Evolutionary conservation across 768 basidiomycete species (phyloP).

Genomic region (Mycena floridula): DNA sequence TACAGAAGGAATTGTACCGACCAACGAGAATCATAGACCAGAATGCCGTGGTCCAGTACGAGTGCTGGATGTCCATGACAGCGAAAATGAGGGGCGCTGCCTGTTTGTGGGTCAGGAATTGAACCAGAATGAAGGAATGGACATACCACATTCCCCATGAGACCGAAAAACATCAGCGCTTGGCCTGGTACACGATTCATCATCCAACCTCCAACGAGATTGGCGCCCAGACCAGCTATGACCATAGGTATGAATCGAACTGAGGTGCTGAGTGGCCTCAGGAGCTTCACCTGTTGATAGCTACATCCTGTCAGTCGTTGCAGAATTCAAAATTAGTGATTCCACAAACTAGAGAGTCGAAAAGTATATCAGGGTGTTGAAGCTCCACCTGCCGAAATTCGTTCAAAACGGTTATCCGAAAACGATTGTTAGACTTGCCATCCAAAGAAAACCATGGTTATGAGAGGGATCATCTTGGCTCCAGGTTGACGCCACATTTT

Average conservation of each 20-base stretch:
- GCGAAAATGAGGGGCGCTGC: conserved; percentile 24
- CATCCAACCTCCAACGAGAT: conserved; percentile 13
- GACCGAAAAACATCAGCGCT: conserved; percentile 19
- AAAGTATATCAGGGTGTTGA: conserved; percentile 22
- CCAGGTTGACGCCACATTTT: conserved; percentile 21
- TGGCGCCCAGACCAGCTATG: conserved; percentile 18
- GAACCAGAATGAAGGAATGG: background rate
- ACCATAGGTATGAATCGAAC: conserved; percentile 27
- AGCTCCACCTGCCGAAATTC: conserved; percentile 15
- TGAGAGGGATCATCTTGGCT: conserved; percentile 18
- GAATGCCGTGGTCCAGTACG: conserved; percentile 28
- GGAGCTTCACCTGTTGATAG: conserved; percentile 24
- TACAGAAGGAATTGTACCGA: conserved; percentile 5
- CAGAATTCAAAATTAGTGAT: too few relatives aligned
- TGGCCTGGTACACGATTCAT: conserved; percentile 22
- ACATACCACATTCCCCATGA: conserved; percentile 22
- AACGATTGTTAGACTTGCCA: conserved; percentile 8
- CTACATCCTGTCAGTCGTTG: too few relatives aligned
- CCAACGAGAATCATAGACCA: conserved; percentile 21
- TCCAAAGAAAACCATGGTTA: conserved; percentile 20
- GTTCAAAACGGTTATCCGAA: background rate
- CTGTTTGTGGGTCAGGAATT: conserved; percentile 7
- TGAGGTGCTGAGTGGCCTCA: conserved; percentile 24
- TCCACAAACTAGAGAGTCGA: conserved; percentile 17
- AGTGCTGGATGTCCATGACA: conserved; percentile 20